These are phyloP conservation scores for Litchi chinensis DNA, from an alignment of 345 rosid species.

Conservation along the genomic window DNA sequence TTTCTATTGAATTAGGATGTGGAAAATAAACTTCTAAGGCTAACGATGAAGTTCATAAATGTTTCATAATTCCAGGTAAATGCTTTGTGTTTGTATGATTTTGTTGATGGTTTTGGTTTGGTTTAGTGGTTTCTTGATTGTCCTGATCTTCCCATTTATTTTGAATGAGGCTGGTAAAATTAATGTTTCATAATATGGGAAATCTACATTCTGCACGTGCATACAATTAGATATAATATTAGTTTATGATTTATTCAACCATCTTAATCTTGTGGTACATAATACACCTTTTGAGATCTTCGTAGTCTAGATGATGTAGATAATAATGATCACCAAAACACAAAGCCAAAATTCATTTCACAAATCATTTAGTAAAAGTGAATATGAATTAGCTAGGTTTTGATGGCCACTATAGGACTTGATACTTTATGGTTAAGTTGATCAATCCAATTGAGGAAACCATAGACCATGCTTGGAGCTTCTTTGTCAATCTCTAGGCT, in stretches of 20 bases:
- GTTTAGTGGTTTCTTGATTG: too few relatives aligned
- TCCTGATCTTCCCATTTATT: neutral
- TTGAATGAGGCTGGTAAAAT: too few relatives aligned
- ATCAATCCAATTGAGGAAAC: constrained; percentile 44
- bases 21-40: too few relatives aligned
- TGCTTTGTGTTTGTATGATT: too few relatives aligned
- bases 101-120: too few relatives aligned
- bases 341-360: neutral
- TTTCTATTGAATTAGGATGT: too few relatives aligned
- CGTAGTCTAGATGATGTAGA: neutral
- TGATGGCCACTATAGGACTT: constrained; percentile 26
- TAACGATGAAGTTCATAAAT: too few relatives aligned
- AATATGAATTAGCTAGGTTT: neutral
- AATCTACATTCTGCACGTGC: too few relatives aligned
- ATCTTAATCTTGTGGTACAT: neutral
- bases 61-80: too few relatives aligned
- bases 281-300: neutral
- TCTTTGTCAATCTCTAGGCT: constrained; percentile 17
- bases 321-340: neutral
- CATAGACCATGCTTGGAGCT: constrained; percentile 12
- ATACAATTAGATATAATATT: neutral
- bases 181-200: too few relatives aligned
- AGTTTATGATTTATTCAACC: neutral
- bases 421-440: constrained; percentile 32
- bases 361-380: neutral